These are phyloP conservation scores for Ligustrum vulgare DNA, from an alignment of 257 asterid species.

Conservation along the genomic window DNA sequence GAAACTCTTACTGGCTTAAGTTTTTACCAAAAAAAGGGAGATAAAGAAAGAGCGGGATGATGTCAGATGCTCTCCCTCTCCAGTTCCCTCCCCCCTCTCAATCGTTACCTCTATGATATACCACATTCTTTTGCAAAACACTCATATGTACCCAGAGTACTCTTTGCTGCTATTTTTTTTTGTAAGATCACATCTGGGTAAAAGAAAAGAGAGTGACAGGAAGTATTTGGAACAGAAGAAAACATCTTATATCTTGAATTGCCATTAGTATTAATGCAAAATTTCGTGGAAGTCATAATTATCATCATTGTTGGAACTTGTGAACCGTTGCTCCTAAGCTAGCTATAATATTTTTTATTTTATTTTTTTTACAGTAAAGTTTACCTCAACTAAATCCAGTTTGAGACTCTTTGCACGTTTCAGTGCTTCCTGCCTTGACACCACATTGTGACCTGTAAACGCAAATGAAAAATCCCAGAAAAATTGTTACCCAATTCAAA, in stretches of 20 bases:
- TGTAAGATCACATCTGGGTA: neutral
- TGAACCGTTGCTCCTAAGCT: slow-evolving; percentile 7
- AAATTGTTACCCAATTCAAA: neutral
- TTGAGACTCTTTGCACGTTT: slow-evolving; percentile 50
- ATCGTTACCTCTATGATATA: slow-evolving; percentile 1
- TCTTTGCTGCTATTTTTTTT: neutral
- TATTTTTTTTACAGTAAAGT: too few relatives aligned
- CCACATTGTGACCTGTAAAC: slow-evolving; percentile 56
- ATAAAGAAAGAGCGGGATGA: too few relatives aligned
- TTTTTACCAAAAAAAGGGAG: too few relatives aligned
- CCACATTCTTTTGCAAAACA: neutral
- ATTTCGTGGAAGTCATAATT: neutral
- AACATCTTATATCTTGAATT: slow-evolving; percentile 11
- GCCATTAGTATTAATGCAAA: neutral
- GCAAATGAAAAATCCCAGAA: slow-evolving; percentile 4
- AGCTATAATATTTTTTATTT: neutral
- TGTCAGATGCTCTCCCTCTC: neutral
- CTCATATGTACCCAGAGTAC: neutral
- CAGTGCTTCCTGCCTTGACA: slow-evolving; percentile 57
- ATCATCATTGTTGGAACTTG: neutral
- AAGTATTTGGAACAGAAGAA: slow-evolving; percentile 5
- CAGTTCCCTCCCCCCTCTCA: neutral
- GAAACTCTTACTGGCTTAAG: too few relatives aligned
- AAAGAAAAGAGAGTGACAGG: slow-evolving; percentile 3
- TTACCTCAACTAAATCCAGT: slow-evolving; percentile 90